Conservation (phyloP, 257 asterid species). For the Lycium barbarum region DNA sequence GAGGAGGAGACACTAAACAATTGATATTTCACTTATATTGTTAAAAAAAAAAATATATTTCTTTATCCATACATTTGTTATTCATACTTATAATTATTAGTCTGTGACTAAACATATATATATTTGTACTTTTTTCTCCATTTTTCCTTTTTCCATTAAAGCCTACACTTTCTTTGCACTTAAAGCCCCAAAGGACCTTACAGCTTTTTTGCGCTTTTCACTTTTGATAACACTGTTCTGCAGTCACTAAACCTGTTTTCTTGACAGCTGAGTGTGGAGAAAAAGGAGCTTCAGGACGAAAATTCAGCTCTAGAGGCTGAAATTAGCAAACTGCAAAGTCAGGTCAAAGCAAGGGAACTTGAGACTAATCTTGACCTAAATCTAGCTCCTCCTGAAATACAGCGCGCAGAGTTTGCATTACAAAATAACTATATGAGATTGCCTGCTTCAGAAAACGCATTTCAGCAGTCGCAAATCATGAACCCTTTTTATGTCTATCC, state of each 20-base stretch:
- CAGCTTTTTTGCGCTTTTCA: neutral
- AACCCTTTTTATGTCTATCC: slow-evolving; percentile 47
- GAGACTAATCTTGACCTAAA: slow-evolving; percentile 55
- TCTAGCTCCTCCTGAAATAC: slow-evolving; percentile 46
- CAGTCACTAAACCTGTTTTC: neutral
- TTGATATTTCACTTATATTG: no score
- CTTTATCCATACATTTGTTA: no score
- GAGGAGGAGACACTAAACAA: no score
- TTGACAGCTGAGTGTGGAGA: slow-evolving; percentile 59
- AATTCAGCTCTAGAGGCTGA: slow-evolving; percentile 50
- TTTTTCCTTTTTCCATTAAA: no score
- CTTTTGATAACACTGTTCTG: neutral
- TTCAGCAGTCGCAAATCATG: slow-evolving; percentile 44
- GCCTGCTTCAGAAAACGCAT: slow-evolving; percentile 37
- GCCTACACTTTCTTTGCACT: no score
- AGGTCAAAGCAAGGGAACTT: slow-evolving; percentile 41
- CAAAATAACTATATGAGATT: slow-evolving; percentile 28
- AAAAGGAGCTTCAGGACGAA: slow-evolving; percentile 60
- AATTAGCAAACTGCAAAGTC: slow-evolving; percentile 48
- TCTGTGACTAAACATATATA: no score
- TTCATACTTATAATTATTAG: no score
- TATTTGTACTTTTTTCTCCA: no score
- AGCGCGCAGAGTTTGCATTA: slow-evolving; percentile 31
- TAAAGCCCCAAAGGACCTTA: no score
- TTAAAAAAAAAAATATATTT: no score